These are phyloP conservation scores for Wickerhamiella australiensis DNA, from an alignment of 805 yeast genomes.

Conservation along the genomic window DNA sequence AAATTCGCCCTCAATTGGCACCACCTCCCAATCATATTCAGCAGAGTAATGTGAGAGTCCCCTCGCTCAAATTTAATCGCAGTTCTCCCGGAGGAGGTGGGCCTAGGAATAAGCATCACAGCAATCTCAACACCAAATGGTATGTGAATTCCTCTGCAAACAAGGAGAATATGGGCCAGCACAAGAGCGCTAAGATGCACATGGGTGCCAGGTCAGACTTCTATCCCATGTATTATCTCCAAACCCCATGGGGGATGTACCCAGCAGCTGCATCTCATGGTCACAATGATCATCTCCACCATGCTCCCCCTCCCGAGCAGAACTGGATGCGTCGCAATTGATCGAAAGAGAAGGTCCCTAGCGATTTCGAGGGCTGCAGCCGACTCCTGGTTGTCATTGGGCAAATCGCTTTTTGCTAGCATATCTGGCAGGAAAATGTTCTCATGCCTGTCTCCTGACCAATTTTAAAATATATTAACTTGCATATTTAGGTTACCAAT, in stretches of 20 bases:
- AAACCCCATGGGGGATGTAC: constrained; percentile 1
- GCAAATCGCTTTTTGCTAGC: neutral
- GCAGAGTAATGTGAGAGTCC: constrained; percentile 14
- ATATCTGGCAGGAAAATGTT: no score
- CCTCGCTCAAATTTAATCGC: neutral
- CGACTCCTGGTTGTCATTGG: neutral
- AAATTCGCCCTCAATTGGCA: constrained; percentile 6
- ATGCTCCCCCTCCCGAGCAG: neutral
- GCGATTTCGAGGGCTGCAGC: neutral
- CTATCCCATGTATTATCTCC: constrained; percentile 1
- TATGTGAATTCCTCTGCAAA: neutral
- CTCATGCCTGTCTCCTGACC: no score
- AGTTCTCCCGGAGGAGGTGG: neutral
- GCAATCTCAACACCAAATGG: neutral
- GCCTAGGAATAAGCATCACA: neutral
- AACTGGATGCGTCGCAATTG: neutral
- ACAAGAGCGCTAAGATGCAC: neutral
- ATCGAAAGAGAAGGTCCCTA: neutral
- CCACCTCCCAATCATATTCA: constrained; percentile 25
- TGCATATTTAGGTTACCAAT: no score
- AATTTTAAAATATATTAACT: no score
- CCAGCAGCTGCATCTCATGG: constrained; percentile 1
- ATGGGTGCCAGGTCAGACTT: neutral
- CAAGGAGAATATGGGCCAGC: constrained; percentile 1
- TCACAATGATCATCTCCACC: neutral